Evolutionary conservation across 805 yeast genomes (phyloP).

Genomic region (Zygoascus tannicola): DNA sequence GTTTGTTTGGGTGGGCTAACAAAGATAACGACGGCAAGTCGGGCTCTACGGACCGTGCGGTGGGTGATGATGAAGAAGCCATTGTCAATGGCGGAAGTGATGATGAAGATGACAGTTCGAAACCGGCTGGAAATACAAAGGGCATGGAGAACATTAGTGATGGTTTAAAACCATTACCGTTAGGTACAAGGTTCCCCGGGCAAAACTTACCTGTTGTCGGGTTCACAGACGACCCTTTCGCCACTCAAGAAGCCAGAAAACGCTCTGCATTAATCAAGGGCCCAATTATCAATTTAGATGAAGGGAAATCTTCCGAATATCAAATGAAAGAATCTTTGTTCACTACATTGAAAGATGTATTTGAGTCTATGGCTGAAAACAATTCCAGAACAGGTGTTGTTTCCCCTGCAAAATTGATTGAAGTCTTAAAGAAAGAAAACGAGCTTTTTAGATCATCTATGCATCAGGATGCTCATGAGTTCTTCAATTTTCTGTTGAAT

Average conservation of each 20-base stretch:
- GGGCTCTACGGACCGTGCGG: background rate
- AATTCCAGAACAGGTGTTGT: slow-evolving; percentile 67
- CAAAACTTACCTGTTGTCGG: slow-evolving; percentile 41
- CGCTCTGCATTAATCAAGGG: slow-evolving; percentile 69
- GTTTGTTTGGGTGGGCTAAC: slow-evolving; percentile 2
- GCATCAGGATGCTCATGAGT: slow-evolving; percentile 99
- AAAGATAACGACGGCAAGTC: background rate
- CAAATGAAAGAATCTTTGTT: slow-evolving; percentile 42
- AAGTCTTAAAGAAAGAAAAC: slow-evolving; percentile 70
- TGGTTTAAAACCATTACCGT: slow-evolving; percentile 26
- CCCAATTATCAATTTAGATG: slow-evolving; percentile 77
- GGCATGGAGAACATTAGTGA: background rate
- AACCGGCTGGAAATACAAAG: background rate
- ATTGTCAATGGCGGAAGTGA: background rate
- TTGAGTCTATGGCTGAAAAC: slow-evolving; percentile 73
- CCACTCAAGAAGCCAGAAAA: slow-evolving; percentile 63
- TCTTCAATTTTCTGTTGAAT: slow-evolving; percentile 77
- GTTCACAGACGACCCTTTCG: slow-evolving; percentile 32
- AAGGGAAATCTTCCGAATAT: slow-evolving; percentile 45
- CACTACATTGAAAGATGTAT: slow-evolving; percentile 71
- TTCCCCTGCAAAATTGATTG: slow-evolving; percentile 67
- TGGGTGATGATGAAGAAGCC: background rate
- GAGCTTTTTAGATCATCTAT: slow-evolving; percentile 77
- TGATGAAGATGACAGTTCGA: background rate
- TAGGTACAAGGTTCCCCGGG: slow-evolving; percentile 34